phyloP scores from a whole-genome alignment of 495 filamentous ascomycete species.

The Penicillium diatomitis region DNA sequence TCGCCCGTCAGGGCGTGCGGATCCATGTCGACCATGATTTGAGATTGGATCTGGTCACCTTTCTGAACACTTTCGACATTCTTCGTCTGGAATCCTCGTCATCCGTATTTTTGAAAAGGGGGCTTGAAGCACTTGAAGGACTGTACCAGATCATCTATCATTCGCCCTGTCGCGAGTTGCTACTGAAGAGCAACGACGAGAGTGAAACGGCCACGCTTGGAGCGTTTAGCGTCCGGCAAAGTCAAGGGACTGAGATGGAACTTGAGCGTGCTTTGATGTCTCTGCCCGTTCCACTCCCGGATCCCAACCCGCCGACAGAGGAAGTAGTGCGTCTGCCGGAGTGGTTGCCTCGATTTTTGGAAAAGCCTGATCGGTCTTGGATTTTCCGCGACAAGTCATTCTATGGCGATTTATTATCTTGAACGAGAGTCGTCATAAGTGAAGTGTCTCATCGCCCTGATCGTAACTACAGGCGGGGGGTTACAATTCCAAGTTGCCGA shows the following conservation, averaged over 20 bases:
- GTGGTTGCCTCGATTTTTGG: slow-evolving; percentile 10
- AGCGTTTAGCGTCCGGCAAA: neutral
- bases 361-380: slow-evolving; percentile 9
- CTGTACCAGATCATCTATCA: slow-evolving; percentile 4
- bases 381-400: slow-evolving; percentile 5
- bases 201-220: neutral
- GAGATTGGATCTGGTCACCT: neutral
- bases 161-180: neutral
- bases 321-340: slow-evolving; percentile 1
- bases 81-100: slow-evolving; percentile 5
- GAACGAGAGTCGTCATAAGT: neutral
- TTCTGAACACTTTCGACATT: slow-evolving; percentile 6
- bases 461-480: too few species aligned
- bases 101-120: slow-evolving; percentile 5
- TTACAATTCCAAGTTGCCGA: too few species aligned
- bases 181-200: neutral
- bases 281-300: neutral
- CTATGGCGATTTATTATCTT: slow-evolving; percentile 7
- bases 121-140: slow-evolving; percentile 5
- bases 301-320: neutral
- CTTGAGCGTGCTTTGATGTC: slow-evolving; percentile 11
- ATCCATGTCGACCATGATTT: slow-evolving; percentile 3
- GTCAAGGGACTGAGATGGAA: neutral
- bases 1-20: slow-evolving; percentile 5
- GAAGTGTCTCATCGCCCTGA: too few species aligned